A percentile compares a stretch with the other conserved stretches of the same genome.
Evolutionary conservation across 306 rosid genomes (phyloP).

Genomic region (Ammopiptanthus mongolicus): DNA sequence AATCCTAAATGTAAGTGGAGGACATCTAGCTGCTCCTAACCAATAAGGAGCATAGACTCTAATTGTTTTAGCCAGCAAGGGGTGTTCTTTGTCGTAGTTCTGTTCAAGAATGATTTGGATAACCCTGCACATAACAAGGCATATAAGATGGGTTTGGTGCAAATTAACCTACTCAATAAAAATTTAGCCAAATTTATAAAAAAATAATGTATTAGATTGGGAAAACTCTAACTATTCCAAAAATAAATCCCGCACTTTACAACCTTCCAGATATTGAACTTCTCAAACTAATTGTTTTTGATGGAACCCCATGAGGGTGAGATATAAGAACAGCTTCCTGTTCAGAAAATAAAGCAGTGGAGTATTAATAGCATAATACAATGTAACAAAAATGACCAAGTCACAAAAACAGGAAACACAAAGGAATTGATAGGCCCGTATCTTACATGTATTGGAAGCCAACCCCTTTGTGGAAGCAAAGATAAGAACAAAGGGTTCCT

Average conservation of each 20-base stretch:
- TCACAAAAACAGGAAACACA: neutral
- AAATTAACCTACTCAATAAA: slow-evolving; percentile 21
- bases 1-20: slow-evolving; percentile 75
- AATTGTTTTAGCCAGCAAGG: slow-evolving; percentile 62
- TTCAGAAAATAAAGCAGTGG: slow-evolving; percentile 10
- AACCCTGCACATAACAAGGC: slow-evolving; percentile 60
- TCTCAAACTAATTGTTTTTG: slow-evolving; percentile 78
- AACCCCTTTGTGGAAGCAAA: slow-evolving; percentile 88
- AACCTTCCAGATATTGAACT: slow-evolving; percentile 98
- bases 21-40: slow-evolving; percentile 77
- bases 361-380: neutral
- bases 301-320: slow-evolving; percentile 65
- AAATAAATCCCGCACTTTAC: slow-evolving; percentile 12
- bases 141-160: slow-evolving; percentile 20
- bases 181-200: slow-evolving; percentile 2
- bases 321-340: slow-evolving; percentile 94
- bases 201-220: neutral
- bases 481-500: slow-evolving; percentile 91
- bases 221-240: slow-evolving; percentile 6
- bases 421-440: neutral
- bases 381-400: neutral
- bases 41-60: slow-evolving; percentile 91
- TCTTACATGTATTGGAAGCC: slow-evolving; percentile 84
- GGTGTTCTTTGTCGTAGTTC: slow-evolving; percentile 49
- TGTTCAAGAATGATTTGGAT: slow-evolving; percentile 87